phyloP scores from a whole-genome alignment of 371 early-diverging fungal genomes.

The Mucor lusitanicus region DNA sequence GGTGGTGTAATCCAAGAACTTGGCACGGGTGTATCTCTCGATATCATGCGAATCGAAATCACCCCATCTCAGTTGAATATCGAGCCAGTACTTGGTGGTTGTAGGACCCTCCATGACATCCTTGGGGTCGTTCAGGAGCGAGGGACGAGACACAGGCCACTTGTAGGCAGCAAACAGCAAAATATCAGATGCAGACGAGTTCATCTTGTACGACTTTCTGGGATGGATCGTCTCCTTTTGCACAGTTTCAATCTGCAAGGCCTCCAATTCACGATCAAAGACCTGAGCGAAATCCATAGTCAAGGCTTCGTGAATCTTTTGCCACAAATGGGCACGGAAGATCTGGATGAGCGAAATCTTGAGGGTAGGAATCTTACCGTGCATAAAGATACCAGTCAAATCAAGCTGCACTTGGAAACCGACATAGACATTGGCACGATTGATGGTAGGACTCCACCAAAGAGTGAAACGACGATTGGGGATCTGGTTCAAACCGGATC shows the following conservation, averaged over 20 bases:
- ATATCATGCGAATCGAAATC: constrained; percentile 98
- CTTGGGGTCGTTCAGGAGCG: constrained; percentile 85
- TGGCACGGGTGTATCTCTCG: constrained; percentile 97
- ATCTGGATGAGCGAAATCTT: constrained; percentile 99
- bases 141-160: constrained; percentile 96
- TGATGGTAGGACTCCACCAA: constrained; percentile 99
- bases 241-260: constrained; percentile 97
- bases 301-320: constrained; percentile 97
- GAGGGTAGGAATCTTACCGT: constrained; percentile 99
- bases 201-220: constrained; percentile 99
- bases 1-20: constrained; percentile 97
- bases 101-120: constrained; percentile 96
- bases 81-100: constrained; percentile 97
- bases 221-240: constrained; percentile 99
- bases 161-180: constrained; percentile 96
- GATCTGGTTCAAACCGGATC: constrained; percentile 97
- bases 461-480: constrained; percentile 99
- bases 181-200: constrained; percentile 83
- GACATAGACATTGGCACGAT: constrained; percentile 93
- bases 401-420: constrained; percentile 99
- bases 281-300: constrained; percentile 96
- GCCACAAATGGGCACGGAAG: constrained; percentile 99
- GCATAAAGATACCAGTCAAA: constrained; percentile 99
- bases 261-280: constrained; percentile 97
- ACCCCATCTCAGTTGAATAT: constrained; percentile 99